Evolutionary conservation across 225 moss, liverwort and hornwort genomes (phyloP).

Genomic region (Neckera pumila): DNA sequence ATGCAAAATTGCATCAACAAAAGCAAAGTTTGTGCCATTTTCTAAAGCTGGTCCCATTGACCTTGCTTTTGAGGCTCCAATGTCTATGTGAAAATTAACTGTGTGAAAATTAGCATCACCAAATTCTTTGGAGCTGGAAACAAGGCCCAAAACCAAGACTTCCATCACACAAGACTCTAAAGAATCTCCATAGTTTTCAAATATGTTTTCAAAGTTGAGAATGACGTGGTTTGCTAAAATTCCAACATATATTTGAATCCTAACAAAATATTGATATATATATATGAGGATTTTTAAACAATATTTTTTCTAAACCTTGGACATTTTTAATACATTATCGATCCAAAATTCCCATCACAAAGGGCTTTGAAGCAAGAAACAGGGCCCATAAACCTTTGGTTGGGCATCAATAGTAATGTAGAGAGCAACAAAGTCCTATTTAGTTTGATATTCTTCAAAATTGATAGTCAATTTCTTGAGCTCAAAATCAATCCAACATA

Average conservation of each 20-base stretch:
- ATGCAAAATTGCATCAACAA: neutral
- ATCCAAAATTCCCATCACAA: neutral
- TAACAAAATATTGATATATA: no score
- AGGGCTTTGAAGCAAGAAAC: accelerated
- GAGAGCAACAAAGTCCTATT: no score
- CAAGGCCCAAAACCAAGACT: accelerated
- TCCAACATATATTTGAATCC: neutral
- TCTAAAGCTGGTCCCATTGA: accelerated
- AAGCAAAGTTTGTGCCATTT: accelerated
- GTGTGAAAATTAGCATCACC: neutral
- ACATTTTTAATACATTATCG: no score
- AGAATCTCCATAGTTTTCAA: neutral
- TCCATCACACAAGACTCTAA: neutral
- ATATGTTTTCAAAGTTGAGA: neutral
- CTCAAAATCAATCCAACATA: neutral
- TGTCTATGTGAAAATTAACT: neutral
- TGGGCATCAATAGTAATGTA: accelerated
- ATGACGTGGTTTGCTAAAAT: neutral
- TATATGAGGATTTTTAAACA: neutral
- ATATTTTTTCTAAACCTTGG: accelerated
- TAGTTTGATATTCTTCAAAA: neutral
- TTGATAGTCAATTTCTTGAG: neutral
- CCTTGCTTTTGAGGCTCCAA: neutral
- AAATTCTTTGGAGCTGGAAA: accelerated
- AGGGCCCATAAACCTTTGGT: accelerated